Evolutionary conservation across 163 green algal species (phyloP).

Genomic region (Smithsoniella earleae): DNA sequence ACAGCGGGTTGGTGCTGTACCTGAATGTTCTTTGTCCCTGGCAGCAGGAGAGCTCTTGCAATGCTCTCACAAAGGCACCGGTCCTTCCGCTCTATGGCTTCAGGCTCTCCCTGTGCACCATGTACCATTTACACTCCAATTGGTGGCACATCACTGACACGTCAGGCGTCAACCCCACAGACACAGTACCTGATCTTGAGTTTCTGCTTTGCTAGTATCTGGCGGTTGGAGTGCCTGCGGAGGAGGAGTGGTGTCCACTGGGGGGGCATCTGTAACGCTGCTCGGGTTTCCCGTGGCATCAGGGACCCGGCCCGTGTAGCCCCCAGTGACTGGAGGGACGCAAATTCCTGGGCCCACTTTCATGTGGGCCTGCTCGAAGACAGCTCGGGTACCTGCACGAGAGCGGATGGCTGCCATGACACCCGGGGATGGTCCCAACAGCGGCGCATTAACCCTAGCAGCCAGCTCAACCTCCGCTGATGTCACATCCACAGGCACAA

Average conservation of each 20-base stretch:
- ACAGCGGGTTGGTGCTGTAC: too few relatives aligned
- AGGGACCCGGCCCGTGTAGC: too few relatives aligned
- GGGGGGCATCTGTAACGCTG: neutral
- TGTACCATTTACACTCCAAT: too few relatives aligned
- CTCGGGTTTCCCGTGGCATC: too few relatives aligned
- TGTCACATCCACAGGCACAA: conserved; percentile 46
- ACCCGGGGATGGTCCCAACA: conserved; percentile 43
- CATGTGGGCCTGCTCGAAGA: conserved; percentile 35
- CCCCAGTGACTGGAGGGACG: conserved; percentile 30
- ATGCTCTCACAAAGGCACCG: conserved; percentile 36
- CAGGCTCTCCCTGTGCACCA: too few relatives aligned
- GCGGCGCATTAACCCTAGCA: conserved; percentile 46
- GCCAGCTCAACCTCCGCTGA: conserved; percentile 48
- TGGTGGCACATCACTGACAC: too few relatives aligned
- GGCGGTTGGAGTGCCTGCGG: too few relatives aligned
- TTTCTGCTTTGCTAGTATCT: too few relatives aligned
- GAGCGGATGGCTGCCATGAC: conserved; percentile 26
- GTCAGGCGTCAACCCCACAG: too few relatives aligned
- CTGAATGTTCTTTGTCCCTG: conserved; percentile 10
- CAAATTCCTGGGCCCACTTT: conserved; percentile 34
- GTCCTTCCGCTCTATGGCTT: conserved; percentile 36
- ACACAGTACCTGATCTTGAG: too few relatives aligned
- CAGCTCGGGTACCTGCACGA: conserved; percentile 34
- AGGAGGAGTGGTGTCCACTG: neutral
- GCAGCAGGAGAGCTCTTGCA: conserved; percentile 39